phyloP scores from a whole-genome alignment of 169 alveolate genomes.

The Perkinsus olseni region DNA sequence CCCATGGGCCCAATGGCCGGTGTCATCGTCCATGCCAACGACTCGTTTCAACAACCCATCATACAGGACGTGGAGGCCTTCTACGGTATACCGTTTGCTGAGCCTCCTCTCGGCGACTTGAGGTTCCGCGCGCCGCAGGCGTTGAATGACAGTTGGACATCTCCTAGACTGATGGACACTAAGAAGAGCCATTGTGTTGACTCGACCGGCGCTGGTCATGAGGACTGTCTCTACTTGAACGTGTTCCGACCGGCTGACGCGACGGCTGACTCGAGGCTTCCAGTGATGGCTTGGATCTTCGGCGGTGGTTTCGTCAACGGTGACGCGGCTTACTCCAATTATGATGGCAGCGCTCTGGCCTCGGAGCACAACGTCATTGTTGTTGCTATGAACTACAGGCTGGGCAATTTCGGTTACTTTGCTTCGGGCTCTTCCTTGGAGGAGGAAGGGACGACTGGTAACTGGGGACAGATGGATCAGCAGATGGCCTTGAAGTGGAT shows the following conservation, averaged over 20 bases:
- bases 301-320: not conserved
- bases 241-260: not conserved
- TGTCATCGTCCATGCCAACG: not conserved
- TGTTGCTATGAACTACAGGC: slow-evolving; percentile 38
- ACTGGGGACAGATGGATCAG: slow-evolving; percentile 49
- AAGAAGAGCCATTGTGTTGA: not conserved
- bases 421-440: not conserved
- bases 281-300: not conserved
- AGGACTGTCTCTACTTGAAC: not conserved
- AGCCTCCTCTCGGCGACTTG: not conserved
- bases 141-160: not conserved
- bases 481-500: slow-evolving; percentile 47
- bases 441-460: slow-evolving; percentile 10
- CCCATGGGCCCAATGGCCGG: not conserved
- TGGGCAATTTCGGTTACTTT: slow-evolving; percentile 37
- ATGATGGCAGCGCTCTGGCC: not conserved
- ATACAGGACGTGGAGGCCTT: not conserved
- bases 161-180: not conserved
- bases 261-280: not conserved
- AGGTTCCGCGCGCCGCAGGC: not conserved
- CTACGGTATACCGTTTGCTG: not conserved
- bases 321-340: not conserved
- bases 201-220: not conserved
- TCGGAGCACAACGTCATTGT: slow-evolving; percentile 18
- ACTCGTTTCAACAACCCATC: not conserved